Percentiles rank a stretch among this genome's conserved stretches.
Conservation (phyloP, 2,329 filamentous ascomycete genomes). For the Hymenoscyphus occultus region DNA sequence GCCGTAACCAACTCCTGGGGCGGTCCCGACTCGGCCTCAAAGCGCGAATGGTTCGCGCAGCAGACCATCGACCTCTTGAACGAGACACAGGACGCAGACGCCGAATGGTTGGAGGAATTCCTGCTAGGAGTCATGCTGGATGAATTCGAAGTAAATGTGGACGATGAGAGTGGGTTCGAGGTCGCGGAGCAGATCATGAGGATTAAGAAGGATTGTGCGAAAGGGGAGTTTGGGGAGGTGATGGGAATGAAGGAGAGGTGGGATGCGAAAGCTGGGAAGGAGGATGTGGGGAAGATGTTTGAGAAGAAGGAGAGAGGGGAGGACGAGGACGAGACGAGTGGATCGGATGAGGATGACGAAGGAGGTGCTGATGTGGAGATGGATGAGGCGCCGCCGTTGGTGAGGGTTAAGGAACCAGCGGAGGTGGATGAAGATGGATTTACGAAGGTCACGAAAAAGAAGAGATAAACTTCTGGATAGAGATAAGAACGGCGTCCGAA, state of each 20-base stretch:
- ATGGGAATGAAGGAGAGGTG: constrained; percentile 61
- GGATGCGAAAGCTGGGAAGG: constrained; percentile 56
- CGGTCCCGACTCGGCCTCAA: constrained; percentile 75
- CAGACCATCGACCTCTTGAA: constrained; percentile 76
- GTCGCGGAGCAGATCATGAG: constrained; percentile 72
- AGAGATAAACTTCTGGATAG: constrained; percentile 37
- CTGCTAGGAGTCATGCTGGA: constrained; percentile 89
- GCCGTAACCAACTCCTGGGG: constrained; percentile 88
- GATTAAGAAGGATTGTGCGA: constrained; percentile 60
- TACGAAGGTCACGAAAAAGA: constrained; percentile 69
- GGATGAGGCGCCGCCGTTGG: constrained; percentile 64
- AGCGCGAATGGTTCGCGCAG: constrained; percentile 95
- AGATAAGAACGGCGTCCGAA: constrained; percentile 2
- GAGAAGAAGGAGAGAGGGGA: constrained; percentile 51
- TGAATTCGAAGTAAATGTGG: constrained; percentile 90
- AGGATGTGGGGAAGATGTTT: constrained; percentile 31
- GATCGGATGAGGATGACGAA: constrained; percentile 51
- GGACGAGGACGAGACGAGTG: constrained; percentile 54
- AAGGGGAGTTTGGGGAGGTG: constrained; percentile 64
- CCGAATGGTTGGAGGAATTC: constrained; percentile 77
- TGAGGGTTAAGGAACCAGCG: constrained; percentile 58
- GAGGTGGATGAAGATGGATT: constrained; percentile 82
- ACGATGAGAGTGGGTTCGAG: constrained; percentile 78
- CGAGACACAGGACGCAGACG: constrained; percentile 60
- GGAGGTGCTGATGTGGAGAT: constrained; percentile 61